Base-by-base conservation (phyloP, 2,329 filamentous ascomycete genomes). In the Aschersonia sp. region DNA sequence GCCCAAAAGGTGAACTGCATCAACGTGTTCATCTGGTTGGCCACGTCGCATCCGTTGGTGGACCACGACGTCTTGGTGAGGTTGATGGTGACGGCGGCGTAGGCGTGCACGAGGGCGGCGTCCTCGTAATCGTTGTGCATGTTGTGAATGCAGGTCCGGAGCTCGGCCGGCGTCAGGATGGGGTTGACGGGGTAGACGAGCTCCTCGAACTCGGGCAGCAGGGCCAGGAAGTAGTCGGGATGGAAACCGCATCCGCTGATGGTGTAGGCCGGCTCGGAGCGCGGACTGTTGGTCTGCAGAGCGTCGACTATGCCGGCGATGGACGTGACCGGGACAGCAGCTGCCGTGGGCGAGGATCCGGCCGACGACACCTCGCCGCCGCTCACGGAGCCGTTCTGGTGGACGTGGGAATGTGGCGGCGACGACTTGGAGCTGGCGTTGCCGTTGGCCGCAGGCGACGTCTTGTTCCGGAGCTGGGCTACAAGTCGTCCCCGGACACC, bases 181-280 rank as follows among this genome's bases (percentile, higher is more conserved):
- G 64, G 64, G 45, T 64, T 66, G 41, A 65, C 56, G 1, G 64
- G 64, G 9, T 66, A 66, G 5, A 66, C 64, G 4, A 61, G 55
- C 29, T 59, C 54, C 40, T 66, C 61, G 45, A 61, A 66, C 10
- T 63, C 57, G 1, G 57, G 55, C 5, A 66, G 50, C 12, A 66
- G 55, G 4, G 49, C 51, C 35, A 63, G 51, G 49, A 66, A 66
- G 52, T 64, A 66, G 12, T 60, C 58, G 0, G 54, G 5, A 0
- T 57, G 53, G 12, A 62, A 65, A 3, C 51, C 52, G 40, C 46
- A 40, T 28, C 52, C 48, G 7, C 48, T 45, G 42, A 48, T 44
- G 35, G 46, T 40, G 29, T 43, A 45, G 10, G 45, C 7, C n/a
- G 12, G 35, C 30, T 50, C 51, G 28, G 41, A 20, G 40, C 30